Evolutionary conservation across 2,329 filamentous ascomycete species (phyloP).

Genomic region (Talaromyces rugulosus): DNA sequence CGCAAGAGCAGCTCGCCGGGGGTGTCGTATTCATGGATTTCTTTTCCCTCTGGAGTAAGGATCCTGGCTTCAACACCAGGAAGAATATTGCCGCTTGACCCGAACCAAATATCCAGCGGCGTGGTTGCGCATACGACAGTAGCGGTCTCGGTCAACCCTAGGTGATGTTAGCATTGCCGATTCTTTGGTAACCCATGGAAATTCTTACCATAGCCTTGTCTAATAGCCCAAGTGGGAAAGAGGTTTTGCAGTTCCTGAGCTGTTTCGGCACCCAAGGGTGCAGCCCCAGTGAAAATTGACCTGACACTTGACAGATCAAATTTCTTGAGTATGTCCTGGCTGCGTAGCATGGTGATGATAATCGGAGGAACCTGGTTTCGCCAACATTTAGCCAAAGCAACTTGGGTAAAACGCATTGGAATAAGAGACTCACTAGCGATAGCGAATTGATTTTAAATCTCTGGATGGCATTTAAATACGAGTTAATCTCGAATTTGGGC

Average conservation of each 20-base stretch:
- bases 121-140: conserved; percentile 63
- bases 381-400: not conserved
- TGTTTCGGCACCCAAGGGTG: conserved; percentile 71
- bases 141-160: conserved; percentile 70
- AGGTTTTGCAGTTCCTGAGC: conserved; percentile 58
- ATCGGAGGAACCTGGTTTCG: conserved; percentile 68
- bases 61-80: conserved; percentile 64
- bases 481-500: conserved; percentile 67
- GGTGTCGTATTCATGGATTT: conserved; percentile 66
- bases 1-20: conserved; percentile 79
- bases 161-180: not conserved
- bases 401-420: too few relatives aligned
- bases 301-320: conserved; percentile 68
- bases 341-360: conserved; percentile 70
- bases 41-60: conserved; percentile 62
- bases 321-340: conserved; percentile 55
- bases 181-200: not conserved
- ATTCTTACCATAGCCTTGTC: conserved; percentile 65
- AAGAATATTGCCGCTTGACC: conserved; percentile 67
- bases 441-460: conserved; percentile 64
- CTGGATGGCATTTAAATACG: conserved; percentile 61
- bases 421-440: conserved; percentile 54
- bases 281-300: conserved; percentile 68
- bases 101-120: conserved; percentile 61
- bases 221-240: conserved; percentile 62